Evolutionary conservation across 2,329 filamentous ascomycete genomes (phyloP), one percentile per base, ranked within the genome.

Genomic region (Neofusicoccum cordaticola): DNA sequence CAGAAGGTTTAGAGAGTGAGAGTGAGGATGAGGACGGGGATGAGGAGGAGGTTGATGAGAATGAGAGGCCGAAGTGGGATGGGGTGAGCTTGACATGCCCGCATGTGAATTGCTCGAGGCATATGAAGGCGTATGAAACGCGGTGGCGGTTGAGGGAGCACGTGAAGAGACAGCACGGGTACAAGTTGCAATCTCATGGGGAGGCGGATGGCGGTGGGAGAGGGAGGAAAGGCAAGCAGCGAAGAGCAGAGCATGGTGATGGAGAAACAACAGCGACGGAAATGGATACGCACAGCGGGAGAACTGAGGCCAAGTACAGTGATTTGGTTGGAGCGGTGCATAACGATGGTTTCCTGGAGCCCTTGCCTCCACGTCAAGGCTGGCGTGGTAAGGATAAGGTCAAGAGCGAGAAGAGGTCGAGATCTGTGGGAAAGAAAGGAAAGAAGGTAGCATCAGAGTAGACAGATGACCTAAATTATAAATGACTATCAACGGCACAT

Each of bases 261-360:
- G 9, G 8, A n/a, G 41, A 47, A 37, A 5, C 4, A 15, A 13
- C 31, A 53, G 13, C 34, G 3, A 22, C n/a, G 13, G 15, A 44
- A 44, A 9, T 15, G 4, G 42, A 44, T 3, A 39, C 11, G 22
- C 12, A 6, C 9, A 39, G n/a, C 8, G 19, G 15, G 34, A 15
- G 6, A 31, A 7, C 6, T 31, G 27, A 17, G 3, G 31, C 4
- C n/a, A 37, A 35, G 42, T 11, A 47, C 35, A 6, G n/a, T 11
- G 50, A 63, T 11, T 15, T 86, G 70, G 69, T 81, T 8, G 89
- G 88, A 0, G 88, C 82, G 0, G 86, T 91, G 19, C 89, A 91
- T 69, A 83, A 86, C 1, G 89, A 92, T 73, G 86, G 89, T 0
- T 92, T 90, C 70, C 68, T 92, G 69, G 79, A 81, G 15, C 42